Base-by-base conservation (phyloP, 306 rosid genomes). In the Trichosanthes truncata region DNA sequence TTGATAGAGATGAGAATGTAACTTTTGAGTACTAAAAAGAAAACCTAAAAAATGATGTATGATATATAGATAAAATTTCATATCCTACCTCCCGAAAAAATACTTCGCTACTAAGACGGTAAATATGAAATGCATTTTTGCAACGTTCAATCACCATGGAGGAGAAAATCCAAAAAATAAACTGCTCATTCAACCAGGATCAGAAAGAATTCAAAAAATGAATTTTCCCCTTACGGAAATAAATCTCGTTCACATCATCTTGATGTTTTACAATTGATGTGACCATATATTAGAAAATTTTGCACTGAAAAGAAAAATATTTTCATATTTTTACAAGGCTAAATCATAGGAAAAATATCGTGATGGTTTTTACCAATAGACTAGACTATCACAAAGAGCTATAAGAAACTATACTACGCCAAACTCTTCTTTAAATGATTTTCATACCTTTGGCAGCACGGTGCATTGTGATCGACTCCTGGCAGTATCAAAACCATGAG, bases 401-500 rank as follows among this genome's bases (percentile, higher is more conserved):
- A 41, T 67, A 38, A 38, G 53, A 45, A 69, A 21, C 14, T 41
- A 41, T 41, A 43, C 40, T 43, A 18, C 17, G 6, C 35, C 55
- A 12, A 45, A 71, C 12, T 45, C 57, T 2, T 69, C 52, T 36
- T 76, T 55, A 7, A 77, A 43, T 59, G 40, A 48, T 29, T 52
- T 66, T 35, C 43, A 46, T 74, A 94, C 98, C 98, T 91, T 95
- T 38, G 98, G 93, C 18, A 91, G 77, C 81, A 95, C 97, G 8
- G 80, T 84, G 77, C 97, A 92, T 67, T 86, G 92, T 49, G 93
- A 87, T 85, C 97, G 90, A 79, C 88, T 90, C 77, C 87, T 91
- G 73, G 98, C 87, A 36, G 97, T 92, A 87, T 95, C 98, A 56
- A 95, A 95, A 84, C 96, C 80, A 83, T 92, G 98, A 84, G 98